Base-by-base conservation (phyloP, 371 early-diverging fungal species). In the Rhizopus stolonifer region DNA sequence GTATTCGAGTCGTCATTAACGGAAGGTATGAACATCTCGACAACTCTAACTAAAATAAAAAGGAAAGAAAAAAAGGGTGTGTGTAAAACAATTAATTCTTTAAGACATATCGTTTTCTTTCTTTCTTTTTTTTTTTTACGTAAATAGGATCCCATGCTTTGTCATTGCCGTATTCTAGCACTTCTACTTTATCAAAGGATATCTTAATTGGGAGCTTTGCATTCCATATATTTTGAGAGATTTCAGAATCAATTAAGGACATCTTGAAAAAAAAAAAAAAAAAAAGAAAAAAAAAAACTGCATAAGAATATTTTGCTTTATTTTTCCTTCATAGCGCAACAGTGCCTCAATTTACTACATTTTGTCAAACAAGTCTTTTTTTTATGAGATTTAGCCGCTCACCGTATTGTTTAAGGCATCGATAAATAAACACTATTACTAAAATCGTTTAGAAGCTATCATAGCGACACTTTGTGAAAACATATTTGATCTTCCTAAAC, bases 11-110 rank as follows among this genome's bases (percentile, higher is more conserved):
- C 4, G 85, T 82, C 26, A 84, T 40, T 15, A 86, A 61, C 17
- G 86, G 81, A 21, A 88, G 64, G 52, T 88, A 88, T 6, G 84
- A 83, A 43, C 78, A 81, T 26, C 88, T 82, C 22, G 77, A 69
- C 13, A 79, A 73, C 53, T 83, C 77, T 39, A 77, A 46, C 86
- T 86, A 49, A 9, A n/a, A 10, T 10, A 4, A 29, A 29, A 7
- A 29, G 31, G 31, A 10, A 10, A 29, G 31, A 25, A 2, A n/a
- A 34, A 14, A 46, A 43, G 14, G 24, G 18, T 11, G 21, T 48
- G 36, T 15, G 42, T 18, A 3, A 3, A 53, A 14, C 2, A 26
- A 24, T 42, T 11, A 45, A n/a, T n/a, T n/a, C n/a, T n/a, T n/a
- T n/a, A n/a, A n/a, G n/a, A n/a, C 11, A 29, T 11, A 29, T 11